Conservation (phyloP, 257 asterid species). For the Prunella vulgaris region DNA sequence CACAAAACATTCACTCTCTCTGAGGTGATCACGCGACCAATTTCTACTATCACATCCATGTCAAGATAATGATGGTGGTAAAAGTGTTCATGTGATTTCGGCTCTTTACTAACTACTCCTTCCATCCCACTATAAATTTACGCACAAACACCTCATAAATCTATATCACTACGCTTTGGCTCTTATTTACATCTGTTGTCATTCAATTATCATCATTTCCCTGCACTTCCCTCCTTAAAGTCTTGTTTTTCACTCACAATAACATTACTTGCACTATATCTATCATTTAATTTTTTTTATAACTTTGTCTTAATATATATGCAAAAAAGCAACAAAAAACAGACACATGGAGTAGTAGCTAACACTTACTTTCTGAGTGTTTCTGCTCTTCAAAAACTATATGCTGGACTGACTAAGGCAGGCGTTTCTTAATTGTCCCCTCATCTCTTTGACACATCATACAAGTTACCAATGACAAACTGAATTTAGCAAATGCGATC, state of each 20-base stretch:
- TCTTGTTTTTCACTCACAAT: no score
- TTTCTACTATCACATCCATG: no score
- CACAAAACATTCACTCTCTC: neutral
- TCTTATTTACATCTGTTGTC: no score
- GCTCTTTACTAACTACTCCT: neutral
- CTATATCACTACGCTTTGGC: no score
- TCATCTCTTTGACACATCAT: neutral
- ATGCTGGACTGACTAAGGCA: neutral
- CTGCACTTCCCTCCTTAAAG: no score
- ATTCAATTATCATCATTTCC: no score
- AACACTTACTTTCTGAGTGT: neutral
- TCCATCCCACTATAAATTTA: no score
- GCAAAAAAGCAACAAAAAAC: no score
- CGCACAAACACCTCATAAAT: no score
- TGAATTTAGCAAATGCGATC: neutral
- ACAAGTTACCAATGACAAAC: neutral
- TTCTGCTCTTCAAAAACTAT: neutral
- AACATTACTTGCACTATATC: no score
- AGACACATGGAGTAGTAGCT: neutral
- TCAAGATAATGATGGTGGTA: neutral
- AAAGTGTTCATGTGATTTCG: neutral
- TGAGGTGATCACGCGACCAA: neutral
- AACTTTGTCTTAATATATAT: no score
- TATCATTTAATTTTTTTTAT: no score
- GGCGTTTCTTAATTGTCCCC: neutral